Conservation (phyloP, 2,329 filamentous ascomycete genomes). For the Monosporascus sp. region DNA sequence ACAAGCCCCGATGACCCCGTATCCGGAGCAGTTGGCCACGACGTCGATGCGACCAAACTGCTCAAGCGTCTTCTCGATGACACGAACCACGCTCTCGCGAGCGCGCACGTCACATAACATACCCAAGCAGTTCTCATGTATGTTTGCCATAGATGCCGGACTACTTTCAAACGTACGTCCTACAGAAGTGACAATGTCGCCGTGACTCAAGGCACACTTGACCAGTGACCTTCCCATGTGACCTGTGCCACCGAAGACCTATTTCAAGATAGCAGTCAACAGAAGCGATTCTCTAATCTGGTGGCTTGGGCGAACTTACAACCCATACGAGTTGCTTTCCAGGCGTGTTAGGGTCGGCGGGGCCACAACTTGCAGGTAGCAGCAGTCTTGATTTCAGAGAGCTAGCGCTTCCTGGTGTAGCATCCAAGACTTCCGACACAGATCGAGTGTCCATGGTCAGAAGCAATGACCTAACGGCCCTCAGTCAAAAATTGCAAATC, state of each 20-base stretch:
- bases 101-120: conserved; percentile 87
- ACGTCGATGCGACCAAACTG: conserved; percentile 81
- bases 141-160: conserved; percentile 64
- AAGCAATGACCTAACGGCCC: too few species aligned
- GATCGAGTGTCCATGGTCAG: conserved; percentile 22
- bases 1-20: conserved; percentile 90
- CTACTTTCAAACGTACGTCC: conserved; percentile 76
- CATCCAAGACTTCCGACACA: conserved; percentile 18
- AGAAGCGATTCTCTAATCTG: neutral
- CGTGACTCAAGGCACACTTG: conserved; percentile 71
- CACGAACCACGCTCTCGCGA: conserved; percentile 67
- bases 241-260: conserved; percentile 95
- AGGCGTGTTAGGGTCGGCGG: conserved; percentile 65
- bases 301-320: conserved; percentile 43
- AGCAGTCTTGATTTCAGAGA: conserved; percentile 39
- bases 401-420: conserved; percentile 21
- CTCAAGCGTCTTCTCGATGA: conserved; percentile 63
- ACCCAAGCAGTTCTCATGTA: conserved; percentile 68
- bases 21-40: conserved; percentile 89
- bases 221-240: conserved; percentile 92
- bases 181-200: conserved; percentile 80
- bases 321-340: conserved; percentile 82
- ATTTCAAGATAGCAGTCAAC: conserved; percentile 4
- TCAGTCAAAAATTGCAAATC: neutral
- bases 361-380: conserved; percentile 81